Base-by-base conservation (phyloP, 352 stramenopile genomes). In the Phytopythium montanum region DNA sequence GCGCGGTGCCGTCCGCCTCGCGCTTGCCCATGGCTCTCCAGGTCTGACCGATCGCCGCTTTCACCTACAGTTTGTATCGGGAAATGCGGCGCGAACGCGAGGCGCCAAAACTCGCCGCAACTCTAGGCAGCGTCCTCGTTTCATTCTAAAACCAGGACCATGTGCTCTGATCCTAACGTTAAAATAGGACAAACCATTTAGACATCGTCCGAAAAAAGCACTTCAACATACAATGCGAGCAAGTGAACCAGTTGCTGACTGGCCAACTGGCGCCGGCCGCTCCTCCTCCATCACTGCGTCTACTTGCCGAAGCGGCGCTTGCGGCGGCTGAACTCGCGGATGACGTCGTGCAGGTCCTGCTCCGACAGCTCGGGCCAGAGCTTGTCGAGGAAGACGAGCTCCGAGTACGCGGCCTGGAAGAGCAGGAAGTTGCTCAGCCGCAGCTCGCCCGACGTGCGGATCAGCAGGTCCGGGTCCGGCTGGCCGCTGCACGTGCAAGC, bases 371-470 rank as follows among this genome's bases (percentile, higher is more conserved):
- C 95, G 29, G 96, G 96, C 96, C 96, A 99, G 42, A 93, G 81
- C 71, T 99, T 98, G 63, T 97, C 79, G 44, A 96, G 81, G 68
- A 99, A 97, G 62, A 96, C 95, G 16, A 99, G 70, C 74, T 99
- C 95, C 44, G 94, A 73, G 79, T 99, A 98, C 29, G 95, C 95
- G 46, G 90, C 84, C 69, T 99, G 94, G 79, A 88, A 99, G 9
- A 99, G 70, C 48, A 99, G 65, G 68, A 99, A 99, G 71, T 99
- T 99, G 70, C 88, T 98, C 46, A 99, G 79, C 48, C 97, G 90
- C 54, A 85, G 68, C 69, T 99, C 96, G 18, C 97, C 97, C 39
- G 92, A 97, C 13, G 96, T 99, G 26, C 97, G 89, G 52, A 99
- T 87, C 23, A 99, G 73, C 23, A 99, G 70, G 62, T 99, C 96